Evolutionary conservation across 2,329 filamentous ascomycete genomes (phyloP), one percentile per base, ranked within the genome.

Genomic region (Alternaria consortialis): DNA sequence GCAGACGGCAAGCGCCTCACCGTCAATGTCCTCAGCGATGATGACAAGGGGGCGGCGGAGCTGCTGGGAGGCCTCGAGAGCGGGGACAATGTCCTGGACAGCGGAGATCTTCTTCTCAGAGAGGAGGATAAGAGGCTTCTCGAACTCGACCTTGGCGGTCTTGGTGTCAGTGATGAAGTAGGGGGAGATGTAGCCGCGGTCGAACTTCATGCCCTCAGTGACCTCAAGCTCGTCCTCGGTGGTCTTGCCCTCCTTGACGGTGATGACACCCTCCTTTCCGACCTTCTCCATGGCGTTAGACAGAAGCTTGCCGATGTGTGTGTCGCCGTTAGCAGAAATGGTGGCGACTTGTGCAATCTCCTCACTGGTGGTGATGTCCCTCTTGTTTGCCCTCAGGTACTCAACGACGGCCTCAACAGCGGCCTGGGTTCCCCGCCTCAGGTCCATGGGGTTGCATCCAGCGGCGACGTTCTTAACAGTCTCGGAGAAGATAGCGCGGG

Each of bases 131-230:
- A 99, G 84, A 69, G 95, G 95, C 88, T 99, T 98, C 90, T 99
- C 95, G 72, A 99, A 99, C 85, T 99, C 95, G 60, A 98, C 94
- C 90, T 99, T 99, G 82, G 97, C 93, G 62, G 94, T 83, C 90
- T 99, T 99, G 88, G 93, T 85, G 78, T 99, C 95, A 85, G 95
- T 99, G 86, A 99, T 99, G 87, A 99, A 99, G 90, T 99, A 99
- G 73, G 95, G 94, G 27, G 95, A 99, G 79, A 97, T 94, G 83
- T 91, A 99, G 66, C 95, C 95, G 78, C 95, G 94, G 88, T 99
- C 95, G 85, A 99, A 99, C 82, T 95, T 93, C 95, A 99, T 99
- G 80, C 95, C 95, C 90, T 99, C 95, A 62, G 95, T 99, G 65
- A 99, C 90, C 85, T 99, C 95, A 58, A 99, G 91, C 88, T 99